Evolutionary conservation across 108 stramenopile genomes (phyloP).

Genomic region (Nitzschia sp.): DNA sequence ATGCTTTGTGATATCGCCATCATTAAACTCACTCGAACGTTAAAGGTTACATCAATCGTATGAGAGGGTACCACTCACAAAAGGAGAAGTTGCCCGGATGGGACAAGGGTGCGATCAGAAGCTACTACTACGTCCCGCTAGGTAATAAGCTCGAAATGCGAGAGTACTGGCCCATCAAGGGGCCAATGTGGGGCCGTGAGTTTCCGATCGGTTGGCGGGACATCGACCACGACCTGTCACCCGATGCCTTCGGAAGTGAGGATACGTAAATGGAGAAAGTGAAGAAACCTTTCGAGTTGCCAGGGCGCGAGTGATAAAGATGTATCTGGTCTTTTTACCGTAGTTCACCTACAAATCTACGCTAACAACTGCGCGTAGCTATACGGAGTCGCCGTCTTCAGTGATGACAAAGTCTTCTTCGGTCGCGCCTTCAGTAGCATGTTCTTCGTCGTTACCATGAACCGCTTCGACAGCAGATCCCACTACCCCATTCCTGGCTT

Average conservation of each 20-base stretch:
- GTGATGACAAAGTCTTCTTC: conserved; percentile 6
- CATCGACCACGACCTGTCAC: conserved; percentile 73
- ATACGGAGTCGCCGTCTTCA: not conserved
- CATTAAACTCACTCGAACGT: too few relatives aligned
- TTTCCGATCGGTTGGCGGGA: conserved; percentile 74
- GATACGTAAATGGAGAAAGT: too few relatives aligned
- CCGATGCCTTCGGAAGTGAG: not conserved
- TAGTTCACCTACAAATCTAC: not conserved
- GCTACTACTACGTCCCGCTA: conserved; percentile 64
- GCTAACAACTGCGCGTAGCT: too few relatives aligned
- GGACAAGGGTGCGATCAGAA: conserved; percentile 52
- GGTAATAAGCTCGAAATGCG: conserved; percentile 48
- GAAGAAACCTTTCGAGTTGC: too few relatives aligned
- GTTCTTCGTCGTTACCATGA: too few relatives aligned
- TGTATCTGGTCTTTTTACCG: too few relatives aligned
- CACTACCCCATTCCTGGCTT: too few relatives aligned
- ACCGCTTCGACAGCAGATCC: too few relatives aligned
- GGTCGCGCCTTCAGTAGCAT: not conserved
- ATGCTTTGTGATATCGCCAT: not conserved
- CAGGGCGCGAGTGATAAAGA: not conserved
- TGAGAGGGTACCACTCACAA: conserved; percentile 77
- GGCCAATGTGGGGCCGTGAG: conserved; percentile 37
- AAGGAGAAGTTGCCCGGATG: conserved; percentile 62
- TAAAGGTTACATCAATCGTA: conserved; percentile 78
- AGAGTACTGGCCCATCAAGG: conserved; percentile 40